phyloP scores from a whole-genome alignment of 2,329 filamentous ascomycete species.

The Dactylellina parvicollis region DNA sequence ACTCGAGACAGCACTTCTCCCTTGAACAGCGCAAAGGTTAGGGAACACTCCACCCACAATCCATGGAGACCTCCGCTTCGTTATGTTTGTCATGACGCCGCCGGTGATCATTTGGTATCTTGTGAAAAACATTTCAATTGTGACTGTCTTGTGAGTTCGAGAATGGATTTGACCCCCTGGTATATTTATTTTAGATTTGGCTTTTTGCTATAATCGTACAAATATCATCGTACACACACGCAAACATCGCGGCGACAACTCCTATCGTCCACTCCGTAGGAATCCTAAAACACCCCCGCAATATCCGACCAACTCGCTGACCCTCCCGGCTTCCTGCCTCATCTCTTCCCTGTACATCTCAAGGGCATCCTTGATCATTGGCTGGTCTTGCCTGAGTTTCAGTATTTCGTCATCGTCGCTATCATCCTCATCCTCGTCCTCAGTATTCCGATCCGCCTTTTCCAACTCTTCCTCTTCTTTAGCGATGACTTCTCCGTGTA shows the following conservation, averaged over 20 bases:
- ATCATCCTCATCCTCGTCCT: conserved; percentile 61
- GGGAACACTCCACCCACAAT: too few relatives aligned
- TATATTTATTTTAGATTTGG: too few relatives aligned
- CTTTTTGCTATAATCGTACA: conserved; percentile 12
- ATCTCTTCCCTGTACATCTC: conserved; percentile 77
- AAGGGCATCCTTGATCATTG: conserved; percentile 66
- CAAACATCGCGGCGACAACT: not conserved
- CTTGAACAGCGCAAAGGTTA: too few relatives aligned
- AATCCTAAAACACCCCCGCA: conserved; percentile 87
- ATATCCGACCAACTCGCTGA: conserved; percentile 83
- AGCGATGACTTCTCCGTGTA: conserved; percentile 74
- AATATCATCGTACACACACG: not conserved
- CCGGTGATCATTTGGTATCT: conserved; percentile 18
- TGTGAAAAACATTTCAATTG: too few relatives aligned
- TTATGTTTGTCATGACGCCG: conserved; percentile 11
- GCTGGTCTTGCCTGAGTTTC: conserved; percentile 23
- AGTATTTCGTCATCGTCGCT: conserved; percentile 60
- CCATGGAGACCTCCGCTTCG: too few relatives aligned
- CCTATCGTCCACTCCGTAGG: conserved; percentile 69
- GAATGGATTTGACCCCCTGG: too few relatives aligned
- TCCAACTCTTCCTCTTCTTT: conserved; percentile 51
- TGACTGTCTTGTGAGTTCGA: too few relatives aligned
- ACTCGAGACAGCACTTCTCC: too few relatives aligned
- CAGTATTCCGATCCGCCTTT: conserved; percentile 50
- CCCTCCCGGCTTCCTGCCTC: conserved; percentile 74